Conservation (phyloP, 164 flowering plant genomes). For the Chimonanthus salicifolius region DNA sequence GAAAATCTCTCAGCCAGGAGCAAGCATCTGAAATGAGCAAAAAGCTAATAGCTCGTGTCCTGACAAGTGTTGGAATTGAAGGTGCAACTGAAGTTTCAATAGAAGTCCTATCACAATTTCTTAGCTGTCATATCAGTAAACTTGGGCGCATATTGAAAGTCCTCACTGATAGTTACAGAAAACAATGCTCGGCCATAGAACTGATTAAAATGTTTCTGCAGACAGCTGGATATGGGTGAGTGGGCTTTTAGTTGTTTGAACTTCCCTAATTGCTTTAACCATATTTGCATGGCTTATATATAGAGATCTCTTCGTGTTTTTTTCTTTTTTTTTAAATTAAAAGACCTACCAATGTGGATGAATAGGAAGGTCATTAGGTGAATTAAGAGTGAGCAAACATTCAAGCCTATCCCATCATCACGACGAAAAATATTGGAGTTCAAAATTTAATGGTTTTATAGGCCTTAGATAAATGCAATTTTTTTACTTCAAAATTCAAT, state of each 20-base stretch:
- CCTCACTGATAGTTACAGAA: conserved; percentile 80
- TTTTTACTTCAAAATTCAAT: too few relatives aligned
- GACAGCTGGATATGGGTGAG: conserved; percentile 61
- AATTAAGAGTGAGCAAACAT: too few relatives aligned
- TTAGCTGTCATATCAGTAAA: conserved; percentile 71
- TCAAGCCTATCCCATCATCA: too few relatives aligned
- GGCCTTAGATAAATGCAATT: too few relatives aligned
- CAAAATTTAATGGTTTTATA: too few relatives aligned
- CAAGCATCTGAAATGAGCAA: conserved; percentile 68
- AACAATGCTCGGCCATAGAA: conserved; percentile 85
- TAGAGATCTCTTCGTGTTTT: not conserved
- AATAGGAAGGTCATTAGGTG: too few relatives aligned
- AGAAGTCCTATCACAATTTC: conserved; percentile 65
- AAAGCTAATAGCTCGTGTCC: conserved; percentile 58
- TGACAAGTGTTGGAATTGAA: conserved; percentile 65
- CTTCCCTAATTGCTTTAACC: not conserved
- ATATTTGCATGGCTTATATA: not conserved
- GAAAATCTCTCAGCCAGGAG: conserved; percentile 51
- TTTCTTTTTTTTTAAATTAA: too few relatives aligned
- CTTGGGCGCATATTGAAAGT: conserved; percentile 72
- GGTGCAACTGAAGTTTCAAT: conserved; percentile 66
- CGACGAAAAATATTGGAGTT: too few relatives aligned
- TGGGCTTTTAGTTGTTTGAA: conserved; percentile 5
- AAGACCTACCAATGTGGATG: too few relatives aligned
- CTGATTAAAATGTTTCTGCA: conserved; percentile 90